Conservation (phyloP, 163 green algal genomes). For the Prototheca wickerhamii region DNA sequence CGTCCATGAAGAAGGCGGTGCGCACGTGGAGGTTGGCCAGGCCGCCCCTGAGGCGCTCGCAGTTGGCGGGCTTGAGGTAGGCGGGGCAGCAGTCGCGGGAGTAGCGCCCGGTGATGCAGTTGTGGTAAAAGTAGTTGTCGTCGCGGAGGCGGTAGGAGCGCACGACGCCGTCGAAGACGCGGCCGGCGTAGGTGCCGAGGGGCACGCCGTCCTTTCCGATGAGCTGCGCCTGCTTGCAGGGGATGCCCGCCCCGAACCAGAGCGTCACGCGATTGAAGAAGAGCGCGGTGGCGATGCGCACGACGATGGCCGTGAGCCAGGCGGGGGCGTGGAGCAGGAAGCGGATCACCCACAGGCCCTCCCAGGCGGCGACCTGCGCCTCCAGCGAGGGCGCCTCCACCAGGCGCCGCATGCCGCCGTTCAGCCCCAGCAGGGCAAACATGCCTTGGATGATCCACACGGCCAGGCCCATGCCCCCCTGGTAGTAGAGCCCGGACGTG, state of each 20-base stretch:
- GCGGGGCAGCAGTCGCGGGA: conserved; percentile 83
- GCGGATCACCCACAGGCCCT: conserved; percentile 59
- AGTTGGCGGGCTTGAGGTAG: conserved; percentile 72
- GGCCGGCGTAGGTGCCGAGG: conserved; percentile 39
- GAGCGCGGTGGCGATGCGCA: conserved; percentile 55
- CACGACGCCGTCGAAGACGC: conserved; percentile 76
- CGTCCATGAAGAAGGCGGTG: conserved; percentile 81
- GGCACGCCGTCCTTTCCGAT: conserved; percentile 46
- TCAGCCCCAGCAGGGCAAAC: conserved; percentile 24
- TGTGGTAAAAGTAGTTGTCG: conserved; percentile 99
- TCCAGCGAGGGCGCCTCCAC: conserved; percentile 66
- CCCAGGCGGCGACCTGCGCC: conserved; percentile 71
- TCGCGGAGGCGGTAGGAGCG: conserved; percentile 70
- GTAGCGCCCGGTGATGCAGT: conserved; percentile 85
- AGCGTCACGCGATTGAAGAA: conserved; percentile 75
- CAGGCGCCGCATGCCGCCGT: conserved; percentile 32
- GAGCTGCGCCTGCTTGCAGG: conserved; percentile 76
- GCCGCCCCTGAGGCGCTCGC: conserved; percentile 23
- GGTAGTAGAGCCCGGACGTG: conserved; percentile 88
- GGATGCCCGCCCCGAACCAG: conserved; percentile 89
- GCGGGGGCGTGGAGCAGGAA: conserved; percentile 52
- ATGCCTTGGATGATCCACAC: conserved; percentile 37
- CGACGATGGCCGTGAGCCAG: conserved; percentile 60
- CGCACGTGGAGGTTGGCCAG: conserved; percentile 54
- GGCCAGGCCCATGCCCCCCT: conserved; percentile 79